Percentiles rank a stretch among this genome's conserved stretches.
phyloP scores from a whole-genome alignment of 2,329 filamentous ascomycete genomes.

The Onygenales sp. region DNA sequence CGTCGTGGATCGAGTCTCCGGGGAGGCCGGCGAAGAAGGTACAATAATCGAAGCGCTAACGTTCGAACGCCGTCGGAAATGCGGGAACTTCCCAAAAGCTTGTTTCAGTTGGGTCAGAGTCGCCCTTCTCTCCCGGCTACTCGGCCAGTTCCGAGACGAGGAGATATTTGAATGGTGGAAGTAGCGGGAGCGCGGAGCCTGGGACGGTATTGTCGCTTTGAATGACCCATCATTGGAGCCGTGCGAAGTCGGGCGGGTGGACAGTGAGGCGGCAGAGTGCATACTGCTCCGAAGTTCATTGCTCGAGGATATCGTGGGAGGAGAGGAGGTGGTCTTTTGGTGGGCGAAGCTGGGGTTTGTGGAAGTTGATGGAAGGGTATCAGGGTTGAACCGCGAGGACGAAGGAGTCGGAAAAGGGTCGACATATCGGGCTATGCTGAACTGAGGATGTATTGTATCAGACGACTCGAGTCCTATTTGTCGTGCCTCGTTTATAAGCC shows the following conservation, averaged over 20 bases:
- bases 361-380: slow-evolving; percentile 16
- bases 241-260: slow-evolving; percentile 31
- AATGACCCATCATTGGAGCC: slow-evolving; percentile 21
- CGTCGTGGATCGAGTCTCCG: not conserved
- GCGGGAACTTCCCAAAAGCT: not conserved
- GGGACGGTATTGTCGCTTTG: not conserved
- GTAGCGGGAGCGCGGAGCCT: not conserved
- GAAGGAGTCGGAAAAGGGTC: slow-evolving; percentile 18
- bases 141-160: not conserved
- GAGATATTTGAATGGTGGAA: not conserved
- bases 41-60: no score
- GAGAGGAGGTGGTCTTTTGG: slow-evolving; percentile 21
- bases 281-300: slow-evolving; percentile 20
- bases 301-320: slow-evolving; percentile 10
- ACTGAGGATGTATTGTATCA: slow-evolving; percentile 12
- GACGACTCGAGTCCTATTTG: slow-evolving; percentile 27
- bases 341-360: slow-evolving; percentile 17
- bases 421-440: slow-evolving; percentile 24
- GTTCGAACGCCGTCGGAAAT: not conserved
- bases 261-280: slow-evolving; percentile 29
- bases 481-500: slow-evolving; percentile 28
- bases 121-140: not conserved
- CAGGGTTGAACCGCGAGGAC: slow-evolving; percentile 13
- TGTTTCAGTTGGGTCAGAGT: not conserved
- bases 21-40: not conserved